A percentile compares a stretch with the other conserved stretches of the same genome.
These are phyloP conservation scores for Gnaphalium uliginosum DNA, from an alignment of 129 eudicot genomes.

Conservation along the genomic window DNA sequence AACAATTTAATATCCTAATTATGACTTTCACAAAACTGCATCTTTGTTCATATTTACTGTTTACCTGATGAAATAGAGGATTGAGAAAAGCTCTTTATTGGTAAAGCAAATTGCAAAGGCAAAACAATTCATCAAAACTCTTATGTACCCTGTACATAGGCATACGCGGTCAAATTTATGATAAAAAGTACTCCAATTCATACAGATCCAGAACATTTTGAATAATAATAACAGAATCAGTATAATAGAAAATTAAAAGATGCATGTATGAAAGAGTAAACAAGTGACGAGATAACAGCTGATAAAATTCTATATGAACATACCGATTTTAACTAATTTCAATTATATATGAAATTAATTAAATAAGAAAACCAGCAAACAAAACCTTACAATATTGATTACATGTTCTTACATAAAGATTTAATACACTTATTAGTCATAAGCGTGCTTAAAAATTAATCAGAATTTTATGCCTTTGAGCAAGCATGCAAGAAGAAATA, in stretches of 20 bases:
- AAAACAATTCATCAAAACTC: conserved; percentile 75
- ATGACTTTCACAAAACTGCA: neutral
- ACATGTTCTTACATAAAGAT: too few species aligned
- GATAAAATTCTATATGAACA: neutral
- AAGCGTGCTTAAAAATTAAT: neutral
- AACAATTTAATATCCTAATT: conserved; percentile 18
- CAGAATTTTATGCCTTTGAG: neutral
- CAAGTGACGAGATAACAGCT: neutral
- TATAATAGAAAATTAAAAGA: neutral
- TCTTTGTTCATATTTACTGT: conserved; percentile 7
- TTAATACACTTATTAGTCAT: too few species aligned
- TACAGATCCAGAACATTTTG: neutral
- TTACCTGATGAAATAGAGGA: conserved; percentile 87
- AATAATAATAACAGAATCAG: conserved; percentile 2
- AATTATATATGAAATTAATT: too few species aligned
- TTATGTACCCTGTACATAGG: conserved; percentile 69
- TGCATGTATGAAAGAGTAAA: neutral
- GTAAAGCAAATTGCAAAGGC: conserved; percentile 88
- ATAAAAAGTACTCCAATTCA: neutral
- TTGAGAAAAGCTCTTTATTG: conserved; percentile 70
- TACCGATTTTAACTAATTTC: neutral
- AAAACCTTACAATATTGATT: neutral
- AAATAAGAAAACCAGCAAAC: neutral
- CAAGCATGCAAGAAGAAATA: neutral
- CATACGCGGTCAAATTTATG: conserved; percentile 17